Percentiles rank a stretch among this genome's conserved stretches.
Evolutionary conservation across 768 basidiomycete species (phyloP).

Genomic region (Termitomyces sp.): DNA sequence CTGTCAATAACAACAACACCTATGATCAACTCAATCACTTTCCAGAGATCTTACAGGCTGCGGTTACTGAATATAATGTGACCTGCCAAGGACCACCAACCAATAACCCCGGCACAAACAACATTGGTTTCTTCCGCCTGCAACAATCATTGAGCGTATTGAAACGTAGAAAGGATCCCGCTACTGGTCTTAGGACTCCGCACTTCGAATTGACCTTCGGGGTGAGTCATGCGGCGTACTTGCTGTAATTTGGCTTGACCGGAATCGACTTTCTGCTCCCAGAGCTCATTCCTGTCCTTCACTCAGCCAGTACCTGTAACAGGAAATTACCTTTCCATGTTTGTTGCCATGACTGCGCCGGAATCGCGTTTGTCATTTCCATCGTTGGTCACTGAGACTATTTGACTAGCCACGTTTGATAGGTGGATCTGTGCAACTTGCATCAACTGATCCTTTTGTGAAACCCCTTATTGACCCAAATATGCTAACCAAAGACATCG

Average conservation of each 20-base stretch:
- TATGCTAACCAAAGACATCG: conserved; percentile 4
- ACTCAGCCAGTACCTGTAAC: conserved; percentile 6
- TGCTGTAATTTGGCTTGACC: too few relatives aligned
- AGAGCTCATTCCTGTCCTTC: conserved; percentile 8
- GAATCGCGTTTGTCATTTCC: conserved; percentile 6
- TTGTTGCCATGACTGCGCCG: conserved; percentile 8
- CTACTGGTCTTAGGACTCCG: conserved; percentile 17
- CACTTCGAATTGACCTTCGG: conserved; percentile 19
- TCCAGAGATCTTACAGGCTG: conserved; percentile 4
- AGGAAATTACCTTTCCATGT: conserved; percentile 7
- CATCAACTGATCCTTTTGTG: conserved; percentile 4
- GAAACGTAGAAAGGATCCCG: conserved; percentile 16
- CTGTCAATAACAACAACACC: conserved; percentile 18
- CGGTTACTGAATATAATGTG: conserved; percentile 15
- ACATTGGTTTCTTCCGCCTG: conserved; percentile 16
- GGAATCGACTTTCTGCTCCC: background rate
- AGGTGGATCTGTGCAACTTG: conserved; percentile 9
- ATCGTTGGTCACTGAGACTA: background rate
- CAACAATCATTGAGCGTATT: conserved; percentile 2
- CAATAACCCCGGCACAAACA: conserved; percentile 8
- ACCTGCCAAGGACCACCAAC: conserved; percentile 20
- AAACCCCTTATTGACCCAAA: conserved; percentile 13
- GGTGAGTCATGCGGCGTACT: background rate
- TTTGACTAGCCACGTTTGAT: background rate
- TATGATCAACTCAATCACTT: conserved; percentile 13